Percentiles rank a stretch among this genome's conserved stretches.
These are phyloP conservation scores for Pyrenochaeta sp. DNA, from an alignment of 2,329 filamentous ascomycete species.

Conservation along the genomic window DNA sequence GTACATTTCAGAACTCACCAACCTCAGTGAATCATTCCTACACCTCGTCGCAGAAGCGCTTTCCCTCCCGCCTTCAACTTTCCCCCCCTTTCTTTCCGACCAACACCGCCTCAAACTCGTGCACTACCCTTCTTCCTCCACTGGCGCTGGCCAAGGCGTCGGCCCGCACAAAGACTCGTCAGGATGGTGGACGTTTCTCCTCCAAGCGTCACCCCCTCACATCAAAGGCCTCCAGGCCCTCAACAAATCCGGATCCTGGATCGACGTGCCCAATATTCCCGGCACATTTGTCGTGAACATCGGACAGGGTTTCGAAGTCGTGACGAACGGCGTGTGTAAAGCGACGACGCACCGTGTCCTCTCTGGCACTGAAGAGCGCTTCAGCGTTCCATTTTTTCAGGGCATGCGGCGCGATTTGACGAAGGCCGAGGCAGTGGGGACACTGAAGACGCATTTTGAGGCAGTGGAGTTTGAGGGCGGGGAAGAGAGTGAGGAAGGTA, in stretches of 20 bases:
- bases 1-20: constrained; percentile 9
- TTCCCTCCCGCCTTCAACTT: constrained; percentile 1
- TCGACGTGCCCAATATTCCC: constrained; percentile 57
- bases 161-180: constrained; percentile 70
- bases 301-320: constrained; percentile 65
- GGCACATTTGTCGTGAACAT: constrained; percentile 66
- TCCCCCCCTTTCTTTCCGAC: constrained; percentile 17
- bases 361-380: constrained; percentile 21
- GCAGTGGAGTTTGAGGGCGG: constrained; percentile 1
- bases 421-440: constrained; percentile 12
- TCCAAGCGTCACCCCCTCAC: constrained; percentile 61
- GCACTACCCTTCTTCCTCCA: constrained; percentile 53
- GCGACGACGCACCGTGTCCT: constrained; percentile 57
- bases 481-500: constrained; percentile 12
- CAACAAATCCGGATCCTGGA: constrained; percentile 57
- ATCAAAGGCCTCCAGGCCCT: constrained; percentile 62
- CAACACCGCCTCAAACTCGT: constrained; percentile 68
- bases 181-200: constrained; percentile 70
- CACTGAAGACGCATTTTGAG: constrained; percentile 12
- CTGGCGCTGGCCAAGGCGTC: constrained; percentile 58
- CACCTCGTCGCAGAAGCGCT: constrained; percentile 14
- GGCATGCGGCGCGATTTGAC: constrained; percentile 39
- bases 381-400: constrained; percentile 50
- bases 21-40: constrained; percentile 7
- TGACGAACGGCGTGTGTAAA: constrained; percentile 61